A percentile compares a stretch with the other conserved stretches of the same genome.
Conservation (phyloP, 1,284 basidiomycete genomes). For the Tilletia horrida region DNA sequence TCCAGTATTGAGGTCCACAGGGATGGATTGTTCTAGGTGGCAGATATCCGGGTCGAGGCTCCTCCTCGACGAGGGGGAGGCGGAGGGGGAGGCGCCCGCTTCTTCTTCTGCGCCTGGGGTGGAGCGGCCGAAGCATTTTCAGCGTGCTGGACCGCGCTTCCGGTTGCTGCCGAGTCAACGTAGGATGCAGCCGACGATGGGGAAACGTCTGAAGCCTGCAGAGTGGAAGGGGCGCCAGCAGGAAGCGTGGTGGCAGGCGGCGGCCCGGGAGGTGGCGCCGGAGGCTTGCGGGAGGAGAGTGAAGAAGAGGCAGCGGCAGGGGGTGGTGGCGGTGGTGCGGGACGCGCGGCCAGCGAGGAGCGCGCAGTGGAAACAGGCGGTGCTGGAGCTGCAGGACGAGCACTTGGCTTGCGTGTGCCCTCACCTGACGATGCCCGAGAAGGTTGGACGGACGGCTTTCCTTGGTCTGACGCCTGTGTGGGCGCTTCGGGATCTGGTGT, state of each 20-base stretch:
- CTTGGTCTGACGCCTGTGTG: too few species aligned
- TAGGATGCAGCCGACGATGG: too few species aligned
- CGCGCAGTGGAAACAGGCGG: neutral
- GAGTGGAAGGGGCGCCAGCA: neutral
- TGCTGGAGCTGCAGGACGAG: neutral
- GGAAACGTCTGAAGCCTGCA: neutral
- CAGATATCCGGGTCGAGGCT: neutral
- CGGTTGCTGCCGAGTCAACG: too few species aligned
- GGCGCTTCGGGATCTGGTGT: too few species aligned
- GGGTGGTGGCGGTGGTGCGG: slow-evolving; percentile 5
- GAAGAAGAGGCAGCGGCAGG: neutral
- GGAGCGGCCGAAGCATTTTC: too few species aligned
- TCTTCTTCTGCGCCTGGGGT: neutral
- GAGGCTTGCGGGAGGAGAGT: neutral
- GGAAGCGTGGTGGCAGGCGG: neutral
- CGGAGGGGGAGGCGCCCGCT: neutral
- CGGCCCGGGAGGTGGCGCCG: neutral
- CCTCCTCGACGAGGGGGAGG: slow-evolving; percentile 1
- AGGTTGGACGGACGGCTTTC: too few species aligned
- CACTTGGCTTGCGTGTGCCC: neutral
- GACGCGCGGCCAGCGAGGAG: neutral
- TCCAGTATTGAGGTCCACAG: too few species aligned
- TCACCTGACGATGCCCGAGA: neutral
- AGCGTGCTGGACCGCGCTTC: too few species aligned
- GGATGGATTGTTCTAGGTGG: too few species aligned